Conservation (phyloP, 176 grass and related monocot genomes). For the Triticum urartu region DNA sequence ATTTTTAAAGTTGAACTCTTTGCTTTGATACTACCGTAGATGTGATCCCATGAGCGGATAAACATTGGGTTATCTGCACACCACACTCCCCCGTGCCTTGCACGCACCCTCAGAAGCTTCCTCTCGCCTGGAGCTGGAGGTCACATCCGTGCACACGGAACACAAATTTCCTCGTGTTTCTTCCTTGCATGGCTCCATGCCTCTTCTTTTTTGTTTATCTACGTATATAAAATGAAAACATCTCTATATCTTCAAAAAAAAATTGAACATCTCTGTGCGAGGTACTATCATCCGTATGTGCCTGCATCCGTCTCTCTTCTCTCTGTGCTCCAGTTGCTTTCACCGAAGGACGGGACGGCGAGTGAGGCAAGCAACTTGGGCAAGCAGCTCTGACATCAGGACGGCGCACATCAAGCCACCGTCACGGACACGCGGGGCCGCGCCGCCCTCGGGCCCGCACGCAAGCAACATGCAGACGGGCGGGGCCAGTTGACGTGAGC, state of each 20-base stretch:
- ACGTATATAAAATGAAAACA: too few species aligned
- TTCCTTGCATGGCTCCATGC: neutral
- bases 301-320: neutral
- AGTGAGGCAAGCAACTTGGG: neutral
- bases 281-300: neutral
- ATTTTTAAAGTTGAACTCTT: neutral
- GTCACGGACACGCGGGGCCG: neutral
- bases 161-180: neutral
- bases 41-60: neutral
- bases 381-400: neutral
- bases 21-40: neutral
- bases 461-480: neutral
- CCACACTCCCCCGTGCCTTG: neutral
- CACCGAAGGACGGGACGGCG: neutral
- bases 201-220: neutral
- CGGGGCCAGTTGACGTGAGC: neutral
- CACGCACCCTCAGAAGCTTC: slow-evolving; percentile 29
- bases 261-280: too few species aligned
- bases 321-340: neutral
- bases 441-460: neutral
- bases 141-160: neutral
- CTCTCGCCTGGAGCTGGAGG: neutral
- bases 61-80: neutral
- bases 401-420: neutral
- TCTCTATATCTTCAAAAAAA: too few species aligned